Evolutionary conservation across 257 asterid genomes (phyloP).

Genomic region (Solanum microdontum): DNA sequence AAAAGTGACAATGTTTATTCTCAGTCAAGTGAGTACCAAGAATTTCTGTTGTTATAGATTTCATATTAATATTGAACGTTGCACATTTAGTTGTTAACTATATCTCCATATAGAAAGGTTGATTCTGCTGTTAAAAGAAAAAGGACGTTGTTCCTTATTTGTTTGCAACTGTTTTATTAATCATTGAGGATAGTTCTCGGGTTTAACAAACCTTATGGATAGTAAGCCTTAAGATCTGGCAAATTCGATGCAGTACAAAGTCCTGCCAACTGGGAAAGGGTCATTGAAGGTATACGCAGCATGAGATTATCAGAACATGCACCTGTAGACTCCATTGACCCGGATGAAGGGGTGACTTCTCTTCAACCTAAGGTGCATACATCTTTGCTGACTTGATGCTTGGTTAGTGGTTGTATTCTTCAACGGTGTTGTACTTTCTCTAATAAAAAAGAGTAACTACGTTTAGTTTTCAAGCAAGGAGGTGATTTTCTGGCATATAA

Average conservation of each 20-base stretch:
- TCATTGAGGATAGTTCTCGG: not conserved
- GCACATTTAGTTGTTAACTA: not conserved
- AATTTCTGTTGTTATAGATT: not conserved
- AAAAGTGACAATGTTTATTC: not conserved
- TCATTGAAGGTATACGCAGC: slow-evolving; percentile 59
- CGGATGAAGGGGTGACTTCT: slow-evolving; percentile 78
- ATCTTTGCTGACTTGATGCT: not conserved
- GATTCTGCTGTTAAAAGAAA: not conserved
- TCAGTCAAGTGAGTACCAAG: not conserved
- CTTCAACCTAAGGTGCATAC: slow-evolving; percentile 77
- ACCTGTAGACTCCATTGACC: slow-evolving; percentile 93
- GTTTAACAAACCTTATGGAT: not conserved
- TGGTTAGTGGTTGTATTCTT: not conserved
- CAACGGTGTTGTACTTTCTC: not conserved
- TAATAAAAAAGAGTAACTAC: too few relatives aligned
- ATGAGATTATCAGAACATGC: slow-evolving; percentile 93
- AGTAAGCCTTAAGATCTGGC: not conserved
- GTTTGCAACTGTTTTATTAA: not conserved
- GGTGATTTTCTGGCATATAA: not conserved
- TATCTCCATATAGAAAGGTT: not conserved
- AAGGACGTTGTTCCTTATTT: not conserved
- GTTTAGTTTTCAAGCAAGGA: not conserved
- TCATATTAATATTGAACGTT: not conserved
- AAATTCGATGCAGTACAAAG: slow-evolving; percentile 26
- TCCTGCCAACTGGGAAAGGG: slow-evolving; percentile 75